A percentile compares a stretch with the other conserved stretches of the same genome.
phyloP scores from a whole-genome alignment of 257 asterid species.

The Solanum lycopersicoides region DNA sequence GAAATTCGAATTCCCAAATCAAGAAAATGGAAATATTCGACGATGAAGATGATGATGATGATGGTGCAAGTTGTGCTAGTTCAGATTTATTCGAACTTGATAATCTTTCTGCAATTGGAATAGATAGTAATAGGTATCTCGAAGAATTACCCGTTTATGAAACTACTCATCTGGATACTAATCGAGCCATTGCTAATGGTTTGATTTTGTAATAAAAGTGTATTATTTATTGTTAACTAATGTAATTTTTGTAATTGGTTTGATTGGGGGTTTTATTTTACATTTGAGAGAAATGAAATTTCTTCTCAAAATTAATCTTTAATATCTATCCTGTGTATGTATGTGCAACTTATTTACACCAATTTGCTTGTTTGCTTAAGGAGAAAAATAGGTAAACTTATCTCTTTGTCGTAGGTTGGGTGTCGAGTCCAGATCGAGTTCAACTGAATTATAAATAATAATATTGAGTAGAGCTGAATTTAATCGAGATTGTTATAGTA shows the following conservation, averaged over 20 bases:
- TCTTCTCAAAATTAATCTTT: slow-evolving; percentile 12
- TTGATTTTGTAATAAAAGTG: slow-evolving; percentile 29
- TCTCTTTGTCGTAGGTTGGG: not conserved
- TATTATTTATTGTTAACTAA: slow-evolving; percentile 9
- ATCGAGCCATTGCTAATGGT: slow-evolving; percentile 46
- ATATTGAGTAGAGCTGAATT: not conserved
- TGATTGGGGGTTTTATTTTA: slow-evolving; percentile 48
- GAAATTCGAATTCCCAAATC: not conserved
- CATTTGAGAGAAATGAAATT: slow-evolving; percentile 31
- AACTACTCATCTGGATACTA: slow-evolving; percentile 48
- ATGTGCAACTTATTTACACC: not conserved
- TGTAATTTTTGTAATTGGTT: slow-evolving; percentile 37
- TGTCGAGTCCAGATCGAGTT: not conserved
- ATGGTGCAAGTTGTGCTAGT: slow-evolving; percentile 63
- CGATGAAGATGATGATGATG: slow-evolving; percentile 26
- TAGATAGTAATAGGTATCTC: slow-evolving; percentile 49
- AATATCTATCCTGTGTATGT: not conserved
- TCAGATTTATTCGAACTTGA: slow-evolving; percentile 84
- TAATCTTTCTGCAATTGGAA: slow-evolving; percentile 69
- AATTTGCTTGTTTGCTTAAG: not conserved
- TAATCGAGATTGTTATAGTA: not conserved
- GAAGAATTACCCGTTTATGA: slow-evolving; percentile 82
- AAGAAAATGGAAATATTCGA: slow-evolving; percentile 9
- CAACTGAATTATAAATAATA: not conserved
- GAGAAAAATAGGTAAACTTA: not conserved